Evolutionary conservation across 2,329 filamentous ascomycete species (phyloP).

Genomic region (Claviceps monticola): DNA sequence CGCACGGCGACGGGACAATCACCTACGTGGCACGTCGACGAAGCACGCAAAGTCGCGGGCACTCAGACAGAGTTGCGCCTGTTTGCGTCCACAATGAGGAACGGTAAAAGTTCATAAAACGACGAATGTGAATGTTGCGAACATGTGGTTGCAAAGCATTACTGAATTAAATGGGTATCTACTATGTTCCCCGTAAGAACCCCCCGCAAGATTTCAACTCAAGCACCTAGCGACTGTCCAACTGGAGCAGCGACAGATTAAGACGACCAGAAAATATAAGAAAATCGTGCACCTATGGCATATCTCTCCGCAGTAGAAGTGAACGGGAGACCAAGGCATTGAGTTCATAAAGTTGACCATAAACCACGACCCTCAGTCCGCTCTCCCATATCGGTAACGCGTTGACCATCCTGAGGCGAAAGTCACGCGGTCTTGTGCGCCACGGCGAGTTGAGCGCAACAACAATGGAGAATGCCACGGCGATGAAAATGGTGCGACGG

Average conservation of each 20-base stretch:
- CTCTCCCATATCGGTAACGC: not conserved
- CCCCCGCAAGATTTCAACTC: slow-evolving; percentile 18
- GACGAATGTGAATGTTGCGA: not conserved
- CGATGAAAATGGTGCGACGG: not conserved
- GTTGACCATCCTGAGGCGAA: not conserved
- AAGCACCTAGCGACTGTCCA: slow-evolving; percentile 14
- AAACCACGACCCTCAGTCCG: not conserved
- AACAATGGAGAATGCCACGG: not conserved
- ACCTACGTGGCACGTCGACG: too few species aligned
- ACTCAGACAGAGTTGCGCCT: too few species aligned
- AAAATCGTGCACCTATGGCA: not conserved
- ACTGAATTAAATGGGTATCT: slow-evolving; percentile 4
- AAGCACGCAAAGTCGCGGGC: too few species aligned
- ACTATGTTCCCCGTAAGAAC: not conserved
- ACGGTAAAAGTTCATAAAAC: too few species aligned
- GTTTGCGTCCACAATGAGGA: too few species aligned
- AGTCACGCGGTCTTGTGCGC: not conserved
- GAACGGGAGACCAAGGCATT: not conserved
- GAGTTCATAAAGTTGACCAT: not conserved
- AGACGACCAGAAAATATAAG: not conserved
- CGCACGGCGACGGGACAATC: too few species aligned
- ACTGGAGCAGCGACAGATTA: not conserved
- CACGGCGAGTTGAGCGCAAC: not conserved
- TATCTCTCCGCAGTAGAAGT: not conserved
- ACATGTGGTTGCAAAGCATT: not conserved